Percentiles rank a stretch among this genome's conserved stretches.
phyloP scores from a whole-genome alignment of 495 filamentous ascomycete species.

The Neurospora discreta region DNA sequence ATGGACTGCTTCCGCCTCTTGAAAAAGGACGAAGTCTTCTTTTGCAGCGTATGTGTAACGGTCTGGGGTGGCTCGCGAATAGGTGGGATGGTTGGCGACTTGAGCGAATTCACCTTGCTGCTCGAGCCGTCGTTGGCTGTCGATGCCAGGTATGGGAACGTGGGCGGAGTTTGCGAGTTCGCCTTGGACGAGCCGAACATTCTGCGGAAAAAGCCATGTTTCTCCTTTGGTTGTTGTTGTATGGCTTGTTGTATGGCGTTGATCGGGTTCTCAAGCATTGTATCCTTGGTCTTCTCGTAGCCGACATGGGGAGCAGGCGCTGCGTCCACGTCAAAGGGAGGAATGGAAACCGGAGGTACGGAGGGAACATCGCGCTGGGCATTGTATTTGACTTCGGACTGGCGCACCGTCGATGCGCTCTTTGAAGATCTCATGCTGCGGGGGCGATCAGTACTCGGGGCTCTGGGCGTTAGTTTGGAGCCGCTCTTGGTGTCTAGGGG shows the following conservation, averaged over 20 bases:
- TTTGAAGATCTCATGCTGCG: slow-evolving; percentile 55
- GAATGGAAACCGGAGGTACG: slow-evolving; percentile 14
- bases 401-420: slow-evolving; percentile 34
- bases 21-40: slow-evolving; percentile 90
- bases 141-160: slow-evolving; percentile 11
- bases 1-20: slow-evolving; percentile 81
- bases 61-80: slow-evolving; percentile 34
- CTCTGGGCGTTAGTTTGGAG: slow-evolving; percentile 16
- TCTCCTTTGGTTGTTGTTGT: slow-evolving; percentile 45
- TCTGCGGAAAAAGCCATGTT: slow-evolving; percentile 82
- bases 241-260: slow-evolving; percentile 11
- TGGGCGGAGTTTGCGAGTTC: slow-evolving; percentile 5
- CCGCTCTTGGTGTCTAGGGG: slow-evolving; percentile 26
- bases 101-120: slow-evolving; percentile 15
- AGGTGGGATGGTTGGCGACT: slow-evolving; percentile 34
- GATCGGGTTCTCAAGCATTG: slow-evolving; percentile 14
- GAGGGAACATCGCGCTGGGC: slow-evolving; percentile 15
- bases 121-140: slow-evolving; percentile 9
- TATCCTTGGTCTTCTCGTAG: slow-evolving; percentile 47
- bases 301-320: slow-evolving; percentile 44
- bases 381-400: slow-evolving; percentile 17
- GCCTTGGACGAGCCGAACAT: slow-evolving; percentile 61
- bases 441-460: slow-evolving; percentile 36
- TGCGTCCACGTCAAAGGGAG: slow-evolving; percentile 28
- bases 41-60: slow-evolving; percentile 50